Evolutionary conservation across 1,284 basidiomycete species (phyloP), one percentile per base, ranked within the genome.

Genomic region (Ceratorhiza oryzae-sativae): DNA sequence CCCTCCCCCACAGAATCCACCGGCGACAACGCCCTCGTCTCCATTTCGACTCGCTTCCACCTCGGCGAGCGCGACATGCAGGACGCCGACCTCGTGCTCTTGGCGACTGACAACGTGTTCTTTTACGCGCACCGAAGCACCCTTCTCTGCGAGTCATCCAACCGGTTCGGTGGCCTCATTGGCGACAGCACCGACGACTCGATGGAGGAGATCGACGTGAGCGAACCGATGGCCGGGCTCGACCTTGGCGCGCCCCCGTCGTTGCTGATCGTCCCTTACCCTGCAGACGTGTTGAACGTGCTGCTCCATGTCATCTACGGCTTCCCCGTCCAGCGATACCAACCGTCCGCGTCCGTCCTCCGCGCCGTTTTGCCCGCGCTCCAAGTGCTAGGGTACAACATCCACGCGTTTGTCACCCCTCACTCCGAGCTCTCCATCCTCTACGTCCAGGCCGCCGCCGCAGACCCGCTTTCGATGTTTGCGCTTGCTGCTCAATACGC

Each of bases 241-340:
- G 63, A 67, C 63, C 48, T 67, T 20, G 48, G 20, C 23, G 58
- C 45, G 30, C 6, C 55, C 1, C 70, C 60, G 4, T 12, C 36
- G 13, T 41, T 71, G 48, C 13, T 71, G 46, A 46, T 39, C 32
- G 60, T 73, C 3, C 49, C 67, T 15, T 67, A 73, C 45, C 46
- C 67, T 18, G 61, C 67, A 15, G 59, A 70, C 42, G 72, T 73
- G 0, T 46, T 73, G 18, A 73, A 73, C 59, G 72, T 73, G 41
- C 8, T 71, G n/a, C 58, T 73, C 6, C 72, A 73, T 45, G 5
- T 63, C 23, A 41, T 73, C 20, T 73, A 73, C 30, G 58, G 68
- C 3, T 41, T 73, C 23, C 60, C 65, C 12, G 67, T 70, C 25
- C 45, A 60, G 27, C 49, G 45, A 6, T 71, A 71, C 23, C 49